A percentile compares a stretch with the other conserved stretches of the same genome.
Conservation (phyloP, 2,329 filamentous ascomycete genomes). For the Lachnellula arida region DNA sequence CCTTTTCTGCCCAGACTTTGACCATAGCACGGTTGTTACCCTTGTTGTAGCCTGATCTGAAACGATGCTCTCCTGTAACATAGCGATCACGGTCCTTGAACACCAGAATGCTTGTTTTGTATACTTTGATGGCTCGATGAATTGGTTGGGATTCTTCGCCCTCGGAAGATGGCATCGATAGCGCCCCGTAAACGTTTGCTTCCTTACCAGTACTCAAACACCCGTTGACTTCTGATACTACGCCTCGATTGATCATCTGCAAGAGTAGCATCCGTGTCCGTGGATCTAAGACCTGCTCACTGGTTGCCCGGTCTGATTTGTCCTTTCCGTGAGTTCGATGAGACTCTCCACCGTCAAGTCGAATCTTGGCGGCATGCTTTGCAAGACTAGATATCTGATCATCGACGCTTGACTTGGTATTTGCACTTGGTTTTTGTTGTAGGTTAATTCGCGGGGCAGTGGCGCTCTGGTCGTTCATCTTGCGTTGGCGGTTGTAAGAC, state of each 20-base stretch:
- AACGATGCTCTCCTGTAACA: slow-evolving; percentile 89
- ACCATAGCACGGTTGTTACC: slow-evolving; percentile 96
- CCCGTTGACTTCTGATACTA: slow-evolving; percentile 88
- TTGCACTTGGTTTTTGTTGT: slow-evolving; percentile 67
- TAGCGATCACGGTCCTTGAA: slow-evolving; percentile 98
- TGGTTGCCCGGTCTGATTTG: slow-evolving; percentile 88
- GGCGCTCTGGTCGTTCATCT: slow-evolving; percentile 50
- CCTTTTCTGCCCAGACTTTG: slow-evolving; percentile 97
- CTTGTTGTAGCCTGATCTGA: slow-evolving; percentile 88
- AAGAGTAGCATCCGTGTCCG: slow-evolving; percentile 92
- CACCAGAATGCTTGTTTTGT: slow-evolving; percentile 95
- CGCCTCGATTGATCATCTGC: slow-evolving; percentile 89
- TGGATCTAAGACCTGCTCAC: slow-evolving; percentile 90
- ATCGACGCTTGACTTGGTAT: slow-evolving; percentile 74
- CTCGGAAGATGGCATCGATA: slow-evolving; percentile 54
- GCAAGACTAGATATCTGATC: slow-evolving; percentile 84
- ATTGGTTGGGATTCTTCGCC: slow-evolving; percentile 46
- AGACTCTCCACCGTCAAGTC: slow-evolving; percentile 62
- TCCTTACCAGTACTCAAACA: slow-evolving; percentile 97
- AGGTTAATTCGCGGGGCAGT: slow-evolving; percentile 64
- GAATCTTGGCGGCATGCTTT: slow-evolving; percentile 80
- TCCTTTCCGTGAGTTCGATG: slow-evolving; percentile 63
- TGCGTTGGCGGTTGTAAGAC: slow-evolving; percentile 76
- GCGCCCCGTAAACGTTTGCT: slow-evolving; percentile 93
- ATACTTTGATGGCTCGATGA: slow-evolving; percentile 93